Evolutionary conservation across 148 eudicot genomes (phyloP).

Genomic region (Rhododendron mucronatum): DNA sequence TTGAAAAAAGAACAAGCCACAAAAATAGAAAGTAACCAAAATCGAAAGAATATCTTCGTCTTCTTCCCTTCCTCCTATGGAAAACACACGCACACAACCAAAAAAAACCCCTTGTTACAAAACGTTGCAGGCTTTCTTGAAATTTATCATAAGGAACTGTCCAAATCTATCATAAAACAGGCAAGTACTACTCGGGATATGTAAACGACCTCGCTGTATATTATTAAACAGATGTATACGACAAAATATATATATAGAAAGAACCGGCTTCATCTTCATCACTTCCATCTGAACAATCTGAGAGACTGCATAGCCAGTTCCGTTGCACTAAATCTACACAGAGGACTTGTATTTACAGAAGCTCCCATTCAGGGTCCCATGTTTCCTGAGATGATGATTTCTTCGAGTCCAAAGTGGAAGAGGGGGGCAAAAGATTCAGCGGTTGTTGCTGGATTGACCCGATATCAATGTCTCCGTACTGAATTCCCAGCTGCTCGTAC

Average conservation of each 20-base stretch:
- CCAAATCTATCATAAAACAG: not conserved
- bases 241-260: not conserved
- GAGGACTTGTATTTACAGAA: conserved; percentile 20
- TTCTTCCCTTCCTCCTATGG: no score
- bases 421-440: conserved; percentile 6
- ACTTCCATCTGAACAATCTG: not conserved
- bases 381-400: conserved; percentile 12
- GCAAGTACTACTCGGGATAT: not conserved
- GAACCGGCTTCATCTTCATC: conserved; percentile 2
- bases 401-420: not conserved
- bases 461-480: conserved; percentile 37
- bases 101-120: no score
- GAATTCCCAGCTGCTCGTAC: conserved; percentile 40
- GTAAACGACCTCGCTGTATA: not conserved
- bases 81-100: not conserved
- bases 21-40: no score
- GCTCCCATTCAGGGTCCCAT: conserved; percentile 41
- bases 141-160: not conserved
- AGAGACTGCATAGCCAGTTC: not conserved
- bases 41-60: no score
- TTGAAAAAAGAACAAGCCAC: no score
- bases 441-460: conserved; percentile 15
- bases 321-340: conserved; percentile 6
- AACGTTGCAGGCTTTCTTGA: not conserved
- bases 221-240: not conserved